These are phyloP conservation scores for Vachellia pachyceras DNA, from an alignment of 306 rosid genomes.

Conservation along the genomic window DNA sequence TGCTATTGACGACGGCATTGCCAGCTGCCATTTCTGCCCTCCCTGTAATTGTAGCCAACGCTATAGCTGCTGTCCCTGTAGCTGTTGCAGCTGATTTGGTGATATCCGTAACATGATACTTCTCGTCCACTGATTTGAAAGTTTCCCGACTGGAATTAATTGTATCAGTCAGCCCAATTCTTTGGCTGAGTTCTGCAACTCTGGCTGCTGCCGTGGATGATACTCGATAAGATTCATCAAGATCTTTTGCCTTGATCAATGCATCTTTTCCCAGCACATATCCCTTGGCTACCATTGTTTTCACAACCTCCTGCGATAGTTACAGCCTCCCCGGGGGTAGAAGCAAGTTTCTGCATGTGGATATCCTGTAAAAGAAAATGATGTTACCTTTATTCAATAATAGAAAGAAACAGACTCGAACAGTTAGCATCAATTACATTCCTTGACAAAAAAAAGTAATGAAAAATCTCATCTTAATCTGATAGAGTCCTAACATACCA, in stretches of 20 bases:
- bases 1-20: conserved; percentile 73
- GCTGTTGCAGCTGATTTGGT: conserved; percentile 73
- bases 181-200: conserved; percentile 69
- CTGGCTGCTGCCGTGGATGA: conserved; percentile 83
- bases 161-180: conserved; percentile 75
- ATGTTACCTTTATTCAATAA: not conserved
- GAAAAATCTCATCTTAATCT: not conserved
- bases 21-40: conserved; percentile 80
- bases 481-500: too few species aligned
- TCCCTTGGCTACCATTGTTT: conserved; percentile 90
- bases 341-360: conserved; percentile 50
- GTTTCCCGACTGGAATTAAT: conserved; percentile 71
- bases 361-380: conserved; percentile 47
- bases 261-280: conserved; percentile 86
- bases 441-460: not conserved
- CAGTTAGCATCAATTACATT: not conserved
- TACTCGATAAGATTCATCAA: conserved; percentile 74
- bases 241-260: conserved; percentile 75
- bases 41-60: conserved; percentile 70
- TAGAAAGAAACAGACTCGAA: not conserved
- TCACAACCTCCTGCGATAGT: conserved; percentile 75
- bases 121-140: conserved; percentile 76
- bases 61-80: conserved; percentile 83
- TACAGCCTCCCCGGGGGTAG: conserved; percentile 81
- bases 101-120: conserved; percentile 72